Evolutionary conservation across 306 rosid genomes (phyloP).

Genomic region (Sophora flavescens): DNA sequence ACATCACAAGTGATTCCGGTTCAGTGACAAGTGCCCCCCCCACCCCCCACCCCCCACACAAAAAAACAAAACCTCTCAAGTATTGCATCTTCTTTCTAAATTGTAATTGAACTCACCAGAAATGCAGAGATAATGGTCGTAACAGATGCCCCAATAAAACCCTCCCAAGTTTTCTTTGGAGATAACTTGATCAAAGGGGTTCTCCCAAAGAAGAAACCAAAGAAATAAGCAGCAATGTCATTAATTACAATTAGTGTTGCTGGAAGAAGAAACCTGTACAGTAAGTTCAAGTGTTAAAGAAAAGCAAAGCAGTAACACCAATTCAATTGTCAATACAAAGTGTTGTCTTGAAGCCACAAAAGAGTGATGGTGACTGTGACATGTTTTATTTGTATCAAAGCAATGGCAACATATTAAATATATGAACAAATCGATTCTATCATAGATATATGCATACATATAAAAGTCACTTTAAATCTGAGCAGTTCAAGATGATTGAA

Average conservation of each 20-base stretch:
- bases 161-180: constrained; percentile 99
- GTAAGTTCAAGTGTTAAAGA: constrained; percentile 43
- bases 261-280: constrained; percentile 98
- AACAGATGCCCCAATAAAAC: constrained; percentile 98
- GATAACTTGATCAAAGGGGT: constrained; percentile 98
- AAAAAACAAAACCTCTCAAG: not conserved
- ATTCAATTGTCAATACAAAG: constrained; percentile 21
- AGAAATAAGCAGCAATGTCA: constrained; percentile 93
- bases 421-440: constrained; percentile 1
- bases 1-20: constrained; percentile 32
- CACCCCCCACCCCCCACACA: not conserved
- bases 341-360: constrained; percentile 6
- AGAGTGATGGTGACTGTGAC: not conserved
- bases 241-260: constrained; percentile 93
- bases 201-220: constrained; percentile 95
- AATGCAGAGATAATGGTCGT: constrained; percentile 94
- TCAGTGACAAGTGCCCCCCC: constrained; percentile 10
- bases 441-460: not conserved
- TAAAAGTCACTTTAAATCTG: constrained; percentile 10
- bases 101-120: constrained; percentile 67
- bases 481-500: not conserved
- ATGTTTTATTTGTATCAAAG: constrained; percentile 2
- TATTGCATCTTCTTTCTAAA: constrained; percentile 33
- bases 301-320: constrained; percentile 31
- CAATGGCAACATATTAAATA: constrained; percentile 14